Evolutionary conservation across 2,329 filamentous ascomycete genomes (phyloP), one percentile per base, ranked within the genome.

Genomic region (Botryotinia convoluta): DNA sequence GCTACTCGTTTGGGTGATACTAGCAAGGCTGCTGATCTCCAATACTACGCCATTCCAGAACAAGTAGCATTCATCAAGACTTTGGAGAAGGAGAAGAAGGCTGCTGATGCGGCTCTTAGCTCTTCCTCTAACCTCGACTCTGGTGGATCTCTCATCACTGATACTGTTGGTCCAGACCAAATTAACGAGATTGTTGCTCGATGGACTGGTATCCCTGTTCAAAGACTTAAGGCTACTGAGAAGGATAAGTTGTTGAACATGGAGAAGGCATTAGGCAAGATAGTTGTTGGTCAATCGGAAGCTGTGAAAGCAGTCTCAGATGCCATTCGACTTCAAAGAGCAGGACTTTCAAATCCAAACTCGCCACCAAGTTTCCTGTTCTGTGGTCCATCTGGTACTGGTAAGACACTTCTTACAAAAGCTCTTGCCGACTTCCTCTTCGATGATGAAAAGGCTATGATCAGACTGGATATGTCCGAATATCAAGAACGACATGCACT

Each of bases 401-500:
- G 96, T 86, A 99, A 99, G 85, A 99, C 96, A 29, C 86, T 99
- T 32, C 90, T 99, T 73, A 98, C 95, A 77, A 99, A 99, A 84
- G 96, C 95, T 26, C 87, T 99, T 74, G 96, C 96, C 67, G 96
- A 99, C 83, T 99, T 99, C 86, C 87, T 99, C 42, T 99, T 99
- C 85, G 96, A 99, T 81, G 96, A 99, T 78, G 85, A 95, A 39
- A 98, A 98, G 85, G 87, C 95, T 48, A 98, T 99, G 96, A 97
- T 99, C 79, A 92, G 96, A 57, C 97, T 99, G 85, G 96, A 99
- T 82, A 99, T 99, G 96, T 98, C 95, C 8, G 96, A 99, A 83
- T 99, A 99, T 83, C 97, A 99, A 83, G 96, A 99, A 84, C 92
- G 95, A 8, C 96, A 99, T 82, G 92, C 95, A 0, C 89, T 99